Evolutionary conservation across 1,284 basidiomycete species (phyloP).

Genomic region (Sanguinoderma infundibulare): DNA sequence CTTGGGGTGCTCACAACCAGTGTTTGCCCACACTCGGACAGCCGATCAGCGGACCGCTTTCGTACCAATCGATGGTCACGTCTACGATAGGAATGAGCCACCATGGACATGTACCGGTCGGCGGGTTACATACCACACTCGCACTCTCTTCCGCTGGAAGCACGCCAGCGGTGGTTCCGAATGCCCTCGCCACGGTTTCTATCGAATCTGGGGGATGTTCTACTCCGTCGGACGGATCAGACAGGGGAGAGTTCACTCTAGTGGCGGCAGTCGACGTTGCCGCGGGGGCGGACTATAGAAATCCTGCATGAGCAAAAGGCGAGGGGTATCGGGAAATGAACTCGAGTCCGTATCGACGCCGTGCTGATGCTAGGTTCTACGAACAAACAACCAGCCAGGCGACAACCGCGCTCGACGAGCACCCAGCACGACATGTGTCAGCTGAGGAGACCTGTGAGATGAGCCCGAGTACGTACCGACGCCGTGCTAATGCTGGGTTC

Average conservation of each 20-base stretch:
- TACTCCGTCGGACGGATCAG: not conserved
- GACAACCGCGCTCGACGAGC: not conserved
- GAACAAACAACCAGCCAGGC: not conserved
- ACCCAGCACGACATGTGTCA: not conserved
- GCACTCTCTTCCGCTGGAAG: not conserved
- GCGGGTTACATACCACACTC: not conserved
- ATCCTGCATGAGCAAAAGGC: not conserved
- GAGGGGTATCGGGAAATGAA: not conserved
- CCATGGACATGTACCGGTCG: no score
- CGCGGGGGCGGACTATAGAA: not conserved
- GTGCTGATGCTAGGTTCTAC: not conserved
- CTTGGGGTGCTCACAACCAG: not conserved
- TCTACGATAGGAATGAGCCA: not conserved
- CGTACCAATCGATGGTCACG: not conserved
- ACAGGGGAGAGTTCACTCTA: not conserved
- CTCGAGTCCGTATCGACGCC: not conserved
- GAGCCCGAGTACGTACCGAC: not conserved
- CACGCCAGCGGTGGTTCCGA: not conserved
- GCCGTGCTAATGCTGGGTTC: not conserved
- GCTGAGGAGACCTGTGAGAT: not conserved
- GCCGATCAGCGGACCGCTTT: not conserved
- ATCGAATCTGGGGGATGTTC: not conserved
- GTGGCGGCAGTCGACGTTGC: not conserved
- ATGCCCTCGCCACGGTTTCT: not conserved
- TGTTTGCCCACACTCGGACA: not conserved